Base-by-base conservation (phyloP, 2,329 filamentous ascomycete genomes). In the Juglanconis oblonga region DNA sequence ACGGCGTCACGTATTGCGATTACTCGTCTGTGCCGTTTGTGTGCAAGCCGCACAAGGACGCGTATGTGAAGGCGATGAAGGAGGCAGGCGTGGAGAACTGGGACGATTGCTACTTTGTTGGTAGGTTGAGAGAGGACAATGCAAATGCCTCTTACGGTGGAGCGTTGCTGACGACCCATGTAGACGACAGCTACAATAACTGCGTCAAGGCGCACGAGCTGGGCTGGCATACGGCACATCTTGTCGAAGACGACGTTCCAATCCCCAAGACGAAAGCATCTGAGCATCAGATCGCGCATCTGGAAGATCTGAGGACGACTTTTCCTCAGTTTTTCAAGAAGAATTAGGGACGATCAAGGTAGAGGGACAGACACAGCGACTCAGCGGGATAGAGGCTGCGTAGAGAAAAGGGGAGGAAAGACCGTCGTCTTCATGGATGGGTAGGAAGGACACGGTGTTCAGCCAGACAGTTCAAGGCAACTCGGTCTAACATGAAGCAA, bases 1-100 rank as follows among this genome's bases (percentile, higher is more conserved):
- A 98, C 64, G 95, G 95, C 7, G 86, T 98, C 63, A 99, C 95
- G 0, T 99, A 87, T 73, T 99, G 96, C 71, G 91, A 99, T 74
- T 99, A 99, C 74, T 82, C 79, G 10, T 76, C 83, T 14, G 78
- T 85, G 47, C 88, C 85, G 5, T 81, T 99, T 63, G 76, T 96
- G 51, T 97, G 95, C 79, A 99, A 99, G 73, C 95, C 95, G 3
- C 83, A 90, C 59, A 80, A 81, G 55, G 86, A 87, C 55, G 95
- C 96, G 89, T 99, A 87, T 71, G 83, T 83, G 42, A 97, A 95
- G 76, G 95, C 91, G 5, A 97, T 98, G 90, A 79, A 74, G 51
- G 90, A 98, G 67, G 92, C 94, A 0, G 89, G 88, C 0, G 85
- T 90, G 1, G 81, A 83, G 13, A 81, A 84, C 40, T 77, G 79